A percentile compares a stretch with the other conserved stretches of the same genome.
Conservation (phyloP, 106 monocot genomes). For the Dendrobium huoshanense region DNA sequence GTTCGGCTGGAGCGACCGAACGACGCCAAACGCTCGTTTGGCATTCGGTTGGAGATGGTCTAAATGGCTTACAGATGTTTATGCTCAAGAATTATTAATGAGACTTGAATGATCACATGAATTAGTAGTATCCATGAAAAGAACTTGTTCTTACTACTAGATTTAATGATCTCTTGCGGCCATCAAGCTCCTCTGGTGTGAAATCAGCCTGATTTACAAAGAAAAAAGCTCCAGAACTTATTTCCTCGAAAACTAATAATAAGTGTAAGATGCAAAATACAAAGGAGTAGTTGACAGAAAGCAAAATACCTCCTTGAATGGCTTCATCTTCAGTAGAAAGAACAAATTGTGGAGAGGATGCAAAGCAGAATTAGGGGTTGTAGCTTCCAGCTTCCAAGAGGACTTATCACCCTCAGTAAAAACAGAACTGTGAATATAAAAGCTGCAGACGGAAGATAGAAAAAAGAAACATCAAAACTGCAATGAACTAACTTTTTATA, state of each 20-base stretch:
- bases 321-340: slow-evolving; percentile 50
- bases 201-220: slow-evolving; percentile 51
- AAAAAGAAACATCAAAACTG: neutral
- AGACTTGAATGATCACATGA: neutral
- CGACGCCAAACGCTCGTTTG: too few species aligned
- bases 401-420: slow-evolving; percentile 48
- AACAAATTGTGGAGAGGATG: slow-evolving; percentile 65
- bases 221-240: neutral
- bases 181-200: slow-evolving; percentile 65
- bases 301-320: slow-evolving; percentile 42
- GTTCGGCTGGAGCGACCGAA: too few species aligned
- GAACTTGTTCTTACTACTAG: slow-evolving; percentile 34
- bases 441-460: slow-evolving; percentile 30
- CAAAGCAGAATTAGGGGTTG: slow-evolving; percentile 25
- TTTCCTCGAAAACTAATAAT: neutral
- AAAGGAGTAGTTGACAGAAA: neutral
- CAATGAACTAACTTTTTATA: neutral
- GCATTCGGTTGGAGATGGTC: too few species aligned
- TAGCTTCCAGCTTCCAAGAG: slow-evolving; percentile 37
- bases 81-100: neutral
- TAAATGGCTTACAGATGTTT: neutral
- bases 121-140: neutral
- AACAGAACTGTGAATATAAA: slow-evolving; percentile 75
- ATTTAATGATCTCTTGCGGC: slow-evolving; percentile 45
- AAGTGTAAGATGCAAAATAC: neutral